Evolutionary conservation across 768 basidiomycete genomes (phyloP).

Genomic region (Pholiota molesta): DNA sequence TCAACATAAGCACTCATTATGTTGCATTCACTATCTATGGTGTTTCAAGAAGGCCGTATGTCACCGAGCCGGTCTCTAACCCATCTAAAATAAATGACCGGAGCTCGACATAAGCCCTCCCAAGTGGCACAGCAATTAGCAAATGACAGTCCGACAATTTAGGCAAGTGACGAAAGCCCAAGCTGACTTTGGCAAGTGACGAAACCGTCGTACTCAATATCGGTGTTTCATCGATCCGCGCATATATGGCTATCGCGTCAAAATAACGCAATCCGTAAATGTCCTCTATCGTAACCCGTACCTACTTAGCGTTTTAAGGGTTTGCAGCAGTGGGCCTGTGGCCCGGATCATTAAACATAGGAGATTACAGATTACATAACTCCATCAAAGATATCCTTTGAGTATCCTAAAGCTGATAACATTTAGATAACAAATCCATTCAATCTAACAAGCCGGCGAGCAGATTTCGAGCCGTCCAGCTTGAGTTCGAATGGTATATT

Average conservation of each 20-base stretch:
- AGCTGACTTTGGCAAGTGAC: not conserved
- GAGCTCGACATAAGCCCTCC: not conserved
- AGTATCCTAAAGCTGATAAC: not conserved
- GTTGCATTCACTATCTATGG: not conserved
- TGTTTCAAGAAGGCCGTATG: not conserved
- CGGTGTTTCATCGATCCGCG: not conserved
- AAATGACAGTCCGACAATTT: not conserved
- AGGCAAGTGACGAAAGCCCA: constrained; percentile 1
- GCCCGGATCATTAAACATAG: constrained; percentile 5
- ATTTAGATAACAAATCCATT: not conserved
- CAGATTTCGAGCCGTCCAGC: not conserved
- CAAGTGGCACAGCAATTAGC: constrained; percentile 5
- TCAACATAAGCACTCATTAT: not conserved
- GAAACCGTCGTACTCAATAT: not conserved
- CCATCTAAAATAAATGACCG: not conserved
- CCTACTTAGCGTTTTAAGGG: not conserved
- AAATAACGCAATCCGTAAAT: not conserved
- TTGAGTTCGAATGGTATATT: not conserved
- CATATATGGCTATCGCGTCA: not conserved
- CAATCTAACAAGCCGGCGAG: not conserved
- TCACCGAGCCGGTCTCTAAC: constrained; percentile 3
- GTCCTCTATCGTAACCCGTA: not conserved
- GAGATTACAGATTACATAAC: not conserved
- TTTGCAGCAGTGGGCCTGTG: no score
- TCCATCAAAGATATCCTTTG: not conserved